Conservation (phyloP, 2,329 filamentous ascomycete species). For the Colletotrichum sp. region DNA sequence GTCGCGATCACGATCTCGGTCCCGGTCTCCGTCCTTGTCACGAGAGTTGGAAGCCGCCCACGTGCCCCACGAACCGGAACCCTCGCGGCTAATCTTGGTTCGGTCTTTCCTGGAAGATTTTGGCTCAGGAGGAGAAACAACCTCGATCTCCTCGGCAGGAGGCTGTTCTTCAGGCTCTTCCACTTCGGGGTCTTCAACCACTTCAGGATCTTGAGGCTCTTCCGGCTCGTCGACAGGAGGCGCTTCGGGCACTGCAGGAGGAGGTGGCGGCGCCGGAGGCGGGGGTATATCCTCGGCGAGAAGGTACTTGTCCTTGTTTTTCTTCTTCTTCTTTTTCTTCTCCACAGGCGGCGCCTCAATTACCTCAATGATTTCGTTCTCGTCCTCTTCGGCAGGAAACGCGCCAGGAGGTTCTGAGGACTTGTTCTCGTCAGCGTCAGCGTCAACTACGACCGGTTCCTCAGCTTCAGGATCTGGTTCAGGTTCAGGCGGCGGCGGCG, state of each 20-base stretch:
- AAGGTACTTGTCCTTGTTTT: conserved; percentile 39
- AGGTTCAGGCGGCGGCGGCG: conserved; percentile 15
- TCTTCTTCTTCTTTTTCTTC: conserved; percentile 49
- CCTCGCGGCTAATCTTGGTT: conserved; percentile 74
- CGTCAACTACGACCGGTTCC: conserved; percentile 19
- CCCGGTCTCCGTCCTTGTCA: conserved; percentile 58
- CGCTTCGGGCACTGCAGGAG: conserved; percentile 52
- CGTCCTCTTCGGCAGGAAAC: conserved; percentile 60
- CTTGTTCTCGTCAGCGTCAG: conserved; percentile 29
- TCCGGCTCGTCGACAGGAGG: conserved; percentile 28
- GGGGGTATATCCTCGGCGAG: conserved; percentile 35
- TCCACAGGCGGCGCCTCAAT: conserved; percentile 53
- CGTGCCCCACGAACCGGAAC: conserved; percentile 74
- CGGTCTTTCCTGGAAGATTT: conserved; percentile 76
- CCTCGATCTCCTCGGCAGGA: background rate
- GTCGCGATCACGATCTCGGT: conserved; percentile 39
- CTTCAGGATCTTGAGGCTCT: background rate
- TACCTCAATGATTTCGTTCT: conserved; percentile 55
- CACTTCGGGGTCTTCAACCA: background rate
- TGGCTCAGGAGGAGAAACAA: conserved; percentile 55
- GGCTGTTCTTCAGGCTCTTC: background rate
- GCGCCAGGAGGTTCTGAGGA: conserved; percentile 57
- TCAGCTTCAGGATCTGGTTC: conserved; percentile 18
- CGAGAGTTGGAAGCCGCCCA: conserved; percentile 63
- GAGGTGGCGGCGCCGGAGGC: conserved; percentile 44